Percentiles rank a stretch among this genome's conserved stretches.
Conservation (phyloP, 2,329 filamentous ascomycete genomes). For the Leptographium lundbergii region DNA sequence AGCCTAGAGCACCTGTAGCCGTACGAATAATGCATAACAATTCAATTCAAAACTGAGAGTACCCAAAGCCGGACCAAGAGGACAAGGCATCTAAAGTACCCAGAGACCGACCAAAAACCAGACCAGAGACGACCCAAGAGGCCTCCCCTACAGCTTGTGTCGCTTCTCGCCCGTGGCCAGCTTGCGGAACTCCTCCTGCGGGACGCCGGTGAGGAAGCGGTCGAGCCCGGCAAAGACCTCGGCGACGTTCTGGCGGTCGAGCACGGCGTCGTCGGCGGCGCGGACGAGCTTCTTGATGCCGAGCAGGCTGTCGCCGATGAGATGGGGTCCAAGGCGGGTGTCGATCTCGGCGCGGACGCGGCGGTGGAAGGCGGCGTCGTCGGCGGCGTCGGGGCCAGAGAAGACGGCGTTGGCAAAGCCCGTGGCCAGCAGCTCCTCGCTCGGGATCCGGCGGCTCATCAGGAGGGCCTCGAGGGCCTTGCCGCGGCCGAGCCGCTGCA, state of each 20-base stretch:
- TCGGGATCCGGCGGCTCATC: conserved; percentile 68
- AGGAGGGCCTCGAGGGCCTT: conserved; percentile 89
- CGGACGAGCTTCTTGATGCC: conserved; percentile 78
- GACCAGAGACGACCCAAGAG: background rate
- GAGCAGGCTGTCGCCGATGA: conserved; percentile 66
- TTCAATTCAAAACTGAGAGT: too few species aligned
- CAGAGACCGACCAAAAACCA: background rate
- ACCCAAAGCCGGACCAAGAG: too few species aligned
- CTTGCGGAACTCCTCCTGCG: conserved; percentile 80
- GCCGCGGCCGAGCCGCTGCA: conserved; percentile 63
- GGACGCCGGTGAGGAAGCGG: conserved; percentile 65
- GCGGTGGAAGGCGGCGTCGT: conserved; percentile 51
- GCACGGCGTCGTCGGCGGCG: conserved; percentile 54
- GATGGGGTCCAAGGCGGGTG: conserved; percentile 64
- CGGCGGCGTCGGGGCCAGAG: conserved; percentile 44
- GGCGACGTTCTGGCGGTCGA: conserved; percentile 66
- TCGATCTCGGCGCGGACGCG: conserved; percentile 70
- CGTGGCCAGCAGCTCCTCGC: conserved; percentile 57
- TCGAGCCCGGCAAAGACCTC: conserved; percentile 83
- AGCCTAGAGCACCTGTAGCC: too few species aligned
- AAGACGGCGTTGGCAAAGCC: conserved; percentile 87
- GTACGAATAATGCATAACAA: too few species aligned
- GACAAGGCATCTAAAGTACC: background rate
- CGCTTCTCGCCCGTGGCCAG: conserved; percentile 80
- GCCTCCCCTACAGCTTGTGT: conserved; percentile 63